phyloP scores from a whole-genome alignment of 139 green algal species.

The Tetradesmus obliquus region DNA sequence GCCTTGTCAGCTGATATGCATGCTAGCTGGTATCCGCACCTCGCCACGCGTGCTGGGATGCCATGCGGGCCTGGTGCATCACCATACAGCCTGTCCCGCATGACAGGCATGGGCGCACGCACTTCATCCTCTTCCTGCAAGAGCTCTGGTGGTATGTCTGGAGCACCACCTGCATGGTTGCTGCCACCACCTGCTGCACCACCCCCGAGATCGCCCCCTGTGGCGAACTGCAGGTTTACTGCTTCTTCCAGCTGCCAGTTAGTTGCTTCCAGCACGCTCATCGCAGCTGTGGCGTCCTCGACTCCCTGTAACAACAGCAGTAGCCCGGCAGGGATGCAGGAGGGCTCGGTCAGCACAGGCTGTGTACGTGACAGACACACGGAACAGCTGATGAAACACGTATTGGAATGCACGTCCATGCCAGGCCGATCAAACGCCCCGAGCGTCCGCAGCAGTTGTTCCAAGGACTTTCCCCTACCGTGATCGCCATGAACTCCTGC shows the following conservation, averaged over 20 bases:
- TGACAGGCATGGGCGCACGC: slow-evolving; percentile 63
- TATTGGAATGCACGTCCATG: background rate
- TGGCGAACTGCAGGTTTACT: slow-evolving; percentile 75
- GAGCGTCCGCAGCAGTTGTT: background rate
- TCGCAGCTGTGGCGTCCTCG: slow-evolving; percentile 44
- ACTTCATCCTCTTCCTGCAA: slow-evolving; percentile 34
- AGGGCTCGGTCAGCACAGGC: background rate
- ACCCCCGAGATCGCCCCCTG: slow-evolving; percentile 28
- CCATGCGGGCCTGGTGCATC: slow-evolving; percentile 48
- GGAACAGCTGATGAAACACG: background rate
- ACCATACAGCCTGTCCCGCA: slow-evolving; percentile 74
- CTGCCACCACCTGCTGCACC: slow-evolving; percentile 1
- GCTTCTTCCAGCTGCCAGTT: slow-evolving; percentile 70
- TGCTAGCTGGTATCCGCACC: background rate
- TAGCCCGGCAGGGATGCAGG: slow-evolving; percentile 1
- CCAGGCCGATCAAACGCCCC: background rate
- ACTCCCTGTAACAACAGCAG: background rate
- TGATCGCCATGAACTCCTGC: slow-evolving; percentile 41
- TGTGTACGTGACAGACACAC: background rate
- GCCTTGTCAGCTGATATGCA: background rate
- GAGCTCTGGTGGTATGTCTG: slow-evolving; percentile 46
- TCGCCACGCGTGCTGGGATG: background rate
- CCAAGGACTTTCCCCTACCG: background rate
- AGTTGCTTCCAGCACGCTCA: slow-evolving; percentile 63
- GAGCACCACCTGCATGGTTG: background rate